Evolutionary conservation across 2,329 filamentous ascomycete species (phyloP).

Genomic region (Hypoxylon sp.): DNA sequence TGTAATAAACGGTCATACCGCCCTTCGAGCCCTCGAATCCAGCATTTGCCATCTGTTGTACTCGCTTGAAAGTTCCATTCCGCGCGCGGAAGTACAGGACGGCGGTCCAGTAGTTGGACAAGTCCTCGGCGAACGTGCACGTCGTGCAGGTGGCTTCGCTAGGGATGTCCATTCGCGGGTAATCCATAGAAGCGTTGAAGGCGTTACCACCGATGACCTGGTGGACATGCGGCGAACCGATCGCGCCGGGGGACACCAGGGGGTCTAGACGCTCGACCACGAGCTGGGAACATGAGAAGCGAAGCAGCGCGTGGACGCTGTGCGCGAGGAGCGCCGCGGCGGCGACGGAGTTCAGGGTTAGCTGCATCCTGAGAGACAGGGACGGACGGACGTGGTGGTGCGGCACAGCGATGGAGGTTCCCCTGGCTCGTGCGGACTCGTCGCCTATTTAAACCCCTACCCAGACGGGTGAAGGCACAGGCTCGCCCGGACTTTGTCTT

Average conservation of each 20-base stretch:
- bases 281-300: slow-evolving; percentile 63
- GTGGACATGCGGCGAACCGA: slow-evolving; percentile 67
- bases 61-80: slow-evolving; percentile 55
- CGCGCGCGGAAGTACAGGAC: slow-evolving; percentile 55
- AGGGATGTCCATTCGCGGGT: slow-evolving; percentile 38
- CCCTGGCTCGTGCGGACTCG: slow-evolving; percentile 13
- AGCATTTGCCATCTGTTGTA: slow-evolving; percentile 43
- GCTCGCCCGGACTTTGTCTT: not conserved
- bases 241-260: slow-evolving; percentile 54
- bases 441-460: slow-evolving; percentile 35
- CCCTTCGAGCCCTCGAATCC: slow-evolving; percentile 54
- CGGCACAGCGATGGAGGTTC: slow-evolving; percentile 7
- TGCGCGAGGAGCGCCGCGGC: slow-evolving; percentile 39
- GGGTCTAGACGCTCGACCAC: slow-evolving; percentile 58
- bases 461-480: slow-evolving; percentile 19
- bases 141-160: slow-evolving; percentile 41
- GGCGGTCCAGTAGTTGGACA: slow-evolving; percentile 56
- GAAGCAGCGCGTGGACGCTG: slow-evolving; percentile 38
- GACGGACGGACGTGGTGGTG: not conserved
- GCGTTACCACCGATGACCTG: slow-evolving; percentile 65
- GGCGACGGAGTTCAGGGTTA: slow-evolving; percentile 27
- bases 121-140: slow-evolving; percentile 48
- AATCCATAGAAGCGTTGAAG: slow-evolving; percentile 53
- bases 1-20: slow-evolving; percentile 47
- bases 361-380: slow-evolving; percentile 36